phyloP scores from a whole-genome alignment of 176 grass and related monocot genomes.

The Rhynchospora pubera region DNA sequence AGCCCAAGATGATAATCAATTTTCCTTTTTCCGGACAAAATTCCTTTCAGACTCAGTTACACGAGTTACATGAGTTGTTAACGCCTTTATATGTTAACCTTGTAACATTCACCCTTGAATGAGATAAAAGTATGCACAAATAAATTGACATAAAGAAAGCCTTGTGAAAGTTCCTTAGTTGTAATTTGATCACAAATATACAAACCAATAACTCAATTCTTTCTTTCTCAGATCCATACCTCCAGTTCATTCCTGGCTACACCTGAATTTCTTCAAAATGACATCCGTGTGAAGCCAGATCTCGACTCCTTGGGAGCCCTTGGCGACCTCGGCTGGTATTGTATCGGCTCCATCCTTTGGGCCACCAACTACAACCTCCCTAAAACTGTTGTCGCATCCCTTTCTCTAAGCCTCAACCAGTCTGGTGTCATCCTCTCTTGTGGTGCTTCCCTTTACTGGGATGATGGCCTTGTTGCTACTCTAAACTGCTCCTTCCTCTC shows the following conservation, averaged over 20 bases:
- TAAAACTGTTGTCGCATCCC: constrained; percentile 28
- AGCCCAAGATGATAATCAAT: neutral
- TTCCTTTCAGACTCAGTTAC: neutral
- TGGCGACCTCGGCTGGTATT: constrained; percentile 59
- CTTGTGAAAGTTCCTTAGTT: neutral
- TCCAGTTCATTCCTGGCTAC: constrained; percentile 32
- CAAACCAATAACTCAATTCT: neutral
- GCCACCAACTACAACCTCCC: constrained; percentile 51
- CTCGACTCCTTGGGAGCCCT: constrained; percentile 63
- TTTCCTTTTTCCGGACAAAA: neutral
- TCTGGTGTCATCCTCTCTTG: constrained; percentile 52
- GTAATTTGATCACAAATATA: neutral
- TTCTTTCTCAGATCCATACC: constrained; percentile 41
- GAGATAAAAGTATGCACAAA: no score
- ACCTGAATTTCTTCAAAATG: constrained; percentile 48
- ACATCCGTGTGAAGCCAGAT: constrained; percentile 66
- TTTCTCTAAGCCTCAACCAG: constrained; percentile 32
- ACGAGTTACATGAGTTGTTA: neutral
- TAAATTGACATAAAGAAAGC: neutral
- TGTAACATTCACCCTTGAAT: no score
- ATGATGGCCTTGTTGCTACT: constrained; percentile 41
- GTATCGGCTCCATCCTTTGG: constrained; percentile 58
- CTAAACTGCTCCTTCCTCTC: constrained; percentile 60
- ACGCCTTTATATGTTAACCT: neutral
- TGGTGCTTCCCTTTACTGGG: constrained; percentile 47